These are phyloP conservation scores for Starmerella geochares DNA, from an alignment of 805 yeast genomes.

Conservation along the genomic window DNA sequence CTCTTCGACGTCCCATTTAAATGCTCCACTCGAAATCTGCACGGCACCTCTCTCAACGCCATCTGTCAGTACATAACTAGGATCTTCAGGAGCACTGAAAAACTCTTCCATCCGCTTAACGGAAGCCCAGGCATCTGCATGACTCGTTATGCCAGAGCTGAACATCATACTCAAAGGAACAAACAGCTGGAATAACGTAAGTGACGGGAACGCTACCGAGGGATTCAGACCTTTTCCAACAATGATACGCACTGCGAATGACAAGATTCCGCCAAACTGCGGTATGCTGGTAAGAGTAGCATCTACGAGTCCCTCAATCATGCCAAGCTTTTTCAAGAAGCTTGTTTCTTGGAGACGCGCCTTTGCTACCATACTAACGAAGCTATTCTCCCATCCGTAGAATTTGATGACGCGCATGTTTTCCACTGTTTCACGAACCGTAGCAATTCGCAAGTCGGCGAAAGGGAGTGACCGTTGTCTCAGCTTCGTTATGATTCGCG, in stretches of 20 bases:
- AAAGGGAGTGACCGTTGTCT: conserved; percentile 49
- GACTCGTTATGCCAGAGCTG: conserved; percentile 38
- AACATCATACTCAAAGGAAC: conserved; percentile 57
- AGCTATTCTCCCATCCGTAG: conserved; percentile 87
- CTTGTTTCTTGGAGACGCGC: conserved; percentile 54
- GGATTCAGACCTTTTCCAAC: conserved; percentile 40
- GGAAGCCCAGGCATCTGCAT: conserved; percentile 35
- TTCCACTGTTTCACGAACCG: conserved; percentile 67
- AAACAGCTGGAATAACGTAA: conserved; percentile 58
- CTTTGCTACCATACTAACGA: conserved; percentile 44
- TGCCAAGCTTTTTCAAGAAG: conserved; percentile 52
- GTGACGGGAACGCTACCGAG: conserved; percentile 59
- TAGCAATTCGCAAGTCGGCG: conserved; percentile 69
- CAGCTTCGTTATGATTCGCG: conserved; percentile 44
- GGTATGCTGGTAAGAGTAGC: conserved; percentile 63
- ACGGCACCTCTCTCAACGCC: conserved; percentile 38
- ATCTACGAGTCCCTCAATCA: conserved; percentile 50
- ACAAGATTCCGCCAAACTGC: conserved; percentile 56
- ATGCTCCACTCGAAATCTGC: conserved; percentile 43
- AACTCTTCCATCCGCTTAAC: conserved; percentile 24
- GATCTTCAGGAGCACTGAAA: conserved; percentile 34
- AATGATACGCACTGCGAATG: conserved; percentile 41
- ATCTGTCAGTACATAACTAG: conserved; percentile 27
- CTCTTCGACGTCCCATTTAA: conserved; percentile 51
- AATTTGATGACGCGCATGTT: conserved; percentile 74